Evolutionary conservation across 1,284 basidiomycete genomes (phyloP).

Genomic region (Malassezia japonica): DNA sequence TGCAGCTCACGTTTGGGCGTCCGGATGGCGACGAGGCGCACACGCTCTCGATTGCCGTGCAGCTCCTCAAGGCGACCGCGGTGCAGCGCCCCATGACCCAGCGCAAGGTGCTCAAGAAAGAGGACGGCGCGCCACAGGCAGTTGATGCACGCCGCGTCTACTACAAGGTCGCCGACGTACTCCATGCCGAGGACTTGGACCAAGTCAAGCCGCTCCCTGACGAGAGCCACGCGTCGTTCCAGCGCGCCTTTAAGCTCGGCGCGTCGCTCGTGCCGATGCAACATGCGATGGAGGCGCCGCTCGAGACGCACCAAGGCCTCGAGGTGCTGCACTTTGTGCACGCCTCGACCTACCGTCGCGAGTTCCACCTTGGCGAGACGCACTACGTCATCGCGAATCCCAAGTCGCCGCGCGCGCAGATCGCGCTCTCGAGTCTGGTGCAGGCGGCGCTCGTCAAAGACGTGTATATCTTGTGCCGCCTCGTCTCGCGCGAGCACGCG

Average conservation of each 20-base stretch:
- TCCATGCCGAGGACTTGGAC: conserved; percentile 36
- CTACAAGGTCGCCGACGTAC: conserved; percentile 4
- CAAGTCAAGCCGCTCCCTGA: conserved; percentile 51
- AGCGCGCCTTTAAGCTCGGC: conserved; percentile 83
- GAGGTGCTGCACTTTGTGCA: conserved; percentile 79
- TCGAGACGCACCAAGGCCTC: conserved; percentile 68
- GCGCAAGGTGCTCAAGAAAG: conserved; percentile 30
- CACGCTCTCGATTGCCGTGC: conserved; percentile 61
- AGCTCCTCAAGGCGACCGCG: conserved; percentile 73
- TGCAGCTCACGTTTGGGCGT: conserved; percentile 29
- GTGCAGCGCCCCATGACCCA: conserved; percentile 63
- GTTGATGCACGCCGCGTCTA: conserved; percentile 3
- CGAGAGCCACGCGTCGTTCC: conserved; percentile 61
- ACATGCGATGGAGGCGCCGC: conserved; percentile 60
- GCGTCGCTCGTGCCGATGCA: conserved; percentile 68
- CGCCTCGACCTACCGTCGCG: conserved; percentile 53
- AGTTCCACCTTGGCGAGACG: conserved; percentile 73
- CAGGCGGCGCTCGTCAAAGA: conserved; percentile 64
- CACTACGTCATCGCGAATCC: conserved; percentile 76
- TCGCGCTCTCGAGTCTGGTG: conserved; percentile 73
- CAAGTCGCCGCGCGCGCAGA: conserved; percentile 61
- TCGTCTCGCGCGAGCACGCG: conserved; percentile 62
- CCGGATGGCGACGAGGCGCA: conserved; percentile 35
- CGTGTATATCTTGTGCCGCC: conserved; percentile 67
- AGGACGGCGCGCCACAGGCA: neutral